Evolutionary conservation across 352 stramenopile species (phyloP), one percentile per base, ranked within the genome.

Genomic region (Phytophthora hybrid): DNA sequence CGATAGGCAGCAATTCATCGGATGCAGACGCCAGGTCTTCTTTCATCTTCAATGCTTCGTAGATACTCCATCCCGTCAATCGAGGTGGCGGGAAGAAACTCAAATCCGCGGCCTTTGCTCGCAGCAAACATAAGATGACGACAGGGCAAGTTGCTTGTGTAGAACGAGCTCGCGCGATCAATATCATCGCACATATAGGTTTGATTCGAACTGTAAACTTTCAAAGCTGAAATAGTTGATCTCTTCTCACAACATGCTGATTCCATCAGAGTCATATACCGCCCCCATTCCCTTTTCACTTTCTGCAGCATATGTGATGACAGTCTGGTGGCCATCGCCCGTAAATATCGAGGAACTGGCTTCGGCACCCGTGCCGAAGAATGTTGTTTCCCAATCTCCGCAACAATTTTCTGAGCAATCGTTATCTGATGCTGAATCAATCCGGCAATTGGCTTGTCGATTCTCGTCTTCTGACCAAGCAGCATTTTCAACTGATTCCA

Each of bases 201-300:
- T 47, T 39, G n/a, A n/a, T 44, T 55, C 13, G 37, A 52, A 16
- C 26, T 37, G 10, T 47, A 34, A 19, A 73, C 37, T 32, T 73
- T 68, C 55, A 54, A 74, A 21, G 18, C 10, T 11, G 55, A 70
- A 47, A 62, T 10, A n/a, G 14, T 14, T 74, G 32, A 49, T 31
- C 47, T 65, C 74, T 23, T 65, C 39, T 61, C 77, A 69, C 55
- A 73, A 70, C 14, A 77, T 82, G 34, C 60, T 13, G 31, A 64
- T 4, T 67, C 65, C 9, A 21, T 21, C 13, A 56, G 66, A 51
- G 71, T 80, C 7, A 58, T 69, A 44, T 37, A 78, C 37, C 34
- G 34, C 2, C 81, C 69, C 74, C 65, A 77, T 26, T 66, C 56
- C 8, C 16, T 49, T 34, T 74, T 74, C 5, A 64, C 26, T 23